Percentiles rank a stretch among this genome's conserved stretches.
Evolutionary conservation across 2,329 filamentous ascomycete genomes (phyloP).

Genomic region (Magnaporthales sp.): DNA sequence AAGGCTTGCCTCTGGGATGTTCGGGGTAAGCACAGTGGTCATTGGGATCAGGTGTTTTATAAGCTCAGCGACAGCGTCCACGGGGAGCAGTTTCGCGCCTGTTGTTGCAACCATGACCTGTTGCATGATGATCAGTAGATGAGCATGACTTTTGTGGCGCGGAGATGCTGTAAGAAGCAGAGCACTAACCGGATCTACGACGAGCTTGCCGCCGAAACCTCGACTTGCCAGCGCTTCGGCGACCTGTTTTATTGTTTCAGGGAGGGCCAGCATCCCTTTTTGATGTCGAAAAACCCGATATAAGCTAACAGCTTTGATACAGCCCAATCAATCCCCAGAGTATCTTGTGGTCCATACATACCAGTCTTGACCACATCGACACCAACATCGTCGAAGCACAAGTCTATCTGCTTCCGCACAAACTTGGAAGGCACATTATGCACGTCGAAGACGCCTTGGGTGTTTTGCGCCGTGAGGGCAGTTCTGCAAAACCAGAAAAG

Average conservation of each 20-base stretch:
- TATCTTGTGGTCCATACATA: conserved; percentile 26
- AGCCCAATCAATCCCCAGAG: background rate
- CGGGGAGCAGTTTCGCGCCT: conserved; percentile 60
- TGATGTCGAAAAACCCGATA: background rate
- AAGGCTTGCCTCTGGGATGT: conserved; percentile 64
- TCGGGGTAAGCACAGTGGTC: conserved; percentile 66
- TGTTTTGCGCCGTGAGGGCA: conserved; percentile 94
- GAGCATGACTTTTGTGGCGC: background rate
- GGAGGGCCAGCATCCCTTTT: conserved; percentile 73
- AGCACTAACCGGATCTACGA: conserved; percentile 64
- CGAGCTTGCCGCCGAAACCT: conserved; percentile 41
- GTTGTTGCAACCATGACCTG: conserved; percentile 90
- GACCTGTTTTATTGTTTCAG: conserved; percentile 60
- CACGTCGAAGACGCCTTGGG: conserved; percentile 71
- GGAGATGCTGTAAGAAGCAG: background rate
- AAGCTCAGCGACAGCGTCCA: conserved; percentile 53
- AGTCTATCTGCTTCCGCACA: conserved; percentile 76
- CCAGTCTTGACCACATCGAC: conserved; percentile 90
- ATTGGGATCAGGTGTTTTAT: conserved; percentile 51
- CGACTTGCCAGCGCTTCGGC: conserved; percentile 53
- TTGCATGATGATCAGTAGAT: background rate
- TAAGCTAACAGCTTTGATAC: background rate
- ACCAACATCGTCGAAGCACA: conserved; percentile 73
- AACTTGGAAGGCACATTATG: conserved; percentile 73
- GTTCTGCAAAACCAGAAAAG: conserved; percentile 31